Evolutionary conservation across 768 basidiomycete genomes (phyloP).

Genomic region (Leucocoprinus sp.): DNA sequence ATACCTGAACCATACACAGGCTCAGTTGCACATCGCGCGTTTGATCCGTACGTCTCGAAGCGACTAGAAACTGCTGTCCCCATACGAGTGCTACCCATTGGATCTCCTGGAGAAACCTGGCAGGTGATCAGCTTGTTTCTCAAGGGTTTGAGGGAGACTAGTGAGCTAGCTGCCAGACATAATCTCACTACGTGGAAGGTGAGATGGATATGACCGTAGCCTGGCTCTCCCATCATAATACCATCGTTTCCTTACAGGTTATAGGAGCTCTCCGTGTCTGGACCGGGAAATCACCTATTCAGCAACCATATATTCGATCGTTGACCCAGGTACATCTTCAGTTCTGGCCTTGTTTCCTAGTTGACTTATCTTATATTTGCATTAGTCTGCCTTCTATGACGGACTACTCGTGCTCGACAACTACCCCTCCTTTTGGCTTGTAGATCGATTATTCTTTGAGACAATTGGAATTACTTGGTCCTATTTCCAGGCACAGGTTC

Average conservation of each 20-base stretch:
- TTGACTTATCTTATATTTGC: conserved; percentile 9
- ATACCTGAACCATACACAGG: conserved; percentile 27
- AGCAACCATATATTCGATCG: conserved; percentile 55
- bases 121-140: conserved; percentile 38
- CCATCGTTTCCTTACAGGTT: conserved; percentile 20
- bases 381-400: conserved; percentile 51
- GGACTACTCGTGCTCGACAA: conserved; percentile 44
- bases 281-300: conserved; percentile 30
- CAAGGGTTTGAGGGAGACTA: conserved; percentile 49
- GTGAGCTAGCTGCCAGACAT: conserved; percentile 33
- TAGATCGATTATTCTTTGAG: conserved; percentile 59
- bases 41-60: conserved; percentile 64
- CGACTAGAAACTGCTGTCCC: conserved; percentile 61
- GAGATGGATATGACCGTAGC: conserved; percentile 6
- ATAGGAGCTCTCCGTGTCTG: conserved; percentile 45
- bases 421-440: conserved; percentile 43
- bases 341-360: neutral
- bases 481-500: conserved; percentile 22
- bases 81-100: conserved; percentile 48
- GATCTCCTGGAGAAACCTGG: conserved; percentile 44
- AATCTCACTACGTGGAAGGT: conserved; percentile 60
- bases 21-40: conserved; percentile 46
- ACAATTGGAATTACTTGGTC: conserved; percentile 47
- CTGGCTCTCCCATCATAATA: no score
- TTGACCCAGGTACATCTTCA: conserved; percentile 43